Percentiles rank a stretch among this genome's conserved stretches.
Conservation (phyloP, 2,329 filamentous ascomycete genomes). For the Cladobotryum protrusum region DNA sequence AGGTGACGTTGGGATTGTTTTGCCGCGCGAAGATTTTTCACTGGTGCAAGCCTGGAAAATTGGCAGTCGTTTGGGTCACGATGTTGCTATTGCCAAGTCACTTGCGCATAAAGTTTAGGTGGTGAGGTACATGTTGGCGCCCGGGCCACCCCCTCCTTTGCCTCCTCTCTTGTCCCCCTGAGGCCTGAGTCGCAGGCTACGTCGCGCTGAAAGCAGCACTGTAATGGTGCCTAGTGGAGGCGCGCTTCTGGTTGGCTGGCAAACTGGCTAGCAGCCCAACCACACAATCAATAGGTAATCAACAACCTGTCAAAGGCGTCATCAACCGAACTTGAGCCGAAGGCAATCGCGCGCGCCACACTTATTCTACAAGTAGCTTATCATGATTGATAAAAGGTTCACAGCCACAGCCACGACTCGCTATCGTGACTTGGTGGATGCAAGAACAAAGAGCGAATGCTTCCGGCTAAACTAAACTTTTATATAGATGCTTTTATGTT, state of each 20-base stretch:
- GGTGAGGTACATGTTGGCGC: conserved; percentile 23
- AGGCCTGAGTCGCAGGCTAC: conserved; percentile 4
- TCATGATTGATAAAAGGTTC: background rate
- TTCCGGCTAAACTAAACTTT: background rate
- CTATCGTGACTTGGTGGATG: background rate
- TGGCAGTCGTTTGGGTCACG: conserved; percentile 21
- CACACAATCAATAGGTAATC: background rate
- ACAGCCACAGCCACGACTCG: background rate
- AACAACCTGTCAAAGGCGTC: too few relatives aligned
- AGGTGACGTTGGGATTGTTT: conserved; percentile 52
- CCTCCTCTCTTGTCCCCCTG: conserved; percentile 15
- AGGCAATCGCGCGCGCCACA: background rate
- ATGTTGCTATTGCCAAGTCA: conserved; percentile 21
- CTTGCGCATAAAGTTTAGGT: conserved; percentile 16
- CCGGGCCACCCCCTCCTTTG: conserved; percentile 27
- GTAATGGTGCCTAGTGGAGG: conserved; percentile 8
- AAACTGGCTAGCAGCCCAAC: background rate
- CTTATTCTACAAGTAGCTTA: too few relatives aligned
- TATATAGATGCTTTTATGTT: background rate
- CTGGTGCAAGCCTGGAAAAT: conserved; percentile 28
- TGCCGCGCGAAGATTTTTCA: conserved; percentile 51
- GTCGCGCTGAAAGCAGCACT: conserved; percentile 9
- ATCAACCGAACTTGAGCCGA: background rate
- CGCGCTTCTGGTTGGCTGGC: conserved; percentile 12
- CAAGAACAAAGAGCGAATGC: too few relatives aligned